phyloP scores from a whole-genome alignment of 208 protist species.

The Strigomonas culicis region DNA sequence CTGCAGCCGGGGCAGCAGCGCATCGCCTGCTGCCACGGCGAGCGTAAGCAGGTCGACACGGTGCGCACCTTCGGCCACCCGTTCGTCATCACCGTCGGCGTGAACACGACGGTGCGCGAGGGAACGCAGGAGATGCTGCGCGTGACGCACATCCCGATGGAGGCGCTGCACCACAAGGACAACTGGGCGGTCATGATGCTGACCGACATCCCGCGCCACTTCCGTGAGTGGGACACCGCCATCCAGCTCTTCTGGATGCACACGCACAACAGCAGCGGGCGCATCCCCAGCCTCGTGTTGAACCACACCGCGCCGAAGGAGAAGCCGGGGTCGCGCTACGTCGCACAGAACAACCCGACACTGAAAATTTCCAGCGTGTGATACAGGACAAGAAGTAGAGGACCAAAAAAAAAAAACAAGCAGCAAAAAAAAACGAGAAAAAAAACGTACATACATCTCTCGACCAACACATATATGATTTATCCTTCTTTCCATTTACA shows the following conservation, averaged over 20 bases:
- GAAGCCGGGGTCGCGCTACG: conserved; percentile 62
- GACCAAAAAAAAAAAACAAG: neutral
- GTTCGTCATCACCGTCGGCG: conserved; percentile 57
- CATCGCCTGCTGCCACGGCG: conserved; percentile 63
- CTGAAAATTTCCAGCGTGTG: conserved; percentile 51
- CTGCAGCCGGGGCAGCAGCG: conserved; percentile 42
- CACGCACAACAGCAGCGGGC: conserved; percentile 34
- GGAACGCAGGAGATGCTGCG: conserved; percentile 35
- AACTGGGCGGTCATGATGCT: conserved; percentile 57
- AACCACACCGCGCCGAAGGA: conserved; percentile 60
- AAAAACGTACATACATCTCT: too few relatives aligned
- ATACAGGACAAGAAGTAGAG: neutral
- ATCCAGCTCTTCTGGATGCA: conserved; percentile 47
- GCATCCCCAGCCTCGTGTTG: conserved; percentile 50
- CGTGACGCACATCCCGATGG: conserved; percentile 27
- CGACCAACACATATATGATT: too few relatives aligned
- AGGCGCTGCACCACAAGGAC: conserved; percentile 27
- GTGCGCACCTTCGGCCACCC: conserved; percentile 44
- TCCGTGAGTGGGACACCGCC: conserved; percentile 43
- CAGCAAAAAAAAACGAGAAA: neutral
- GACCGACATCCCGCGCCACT: conserved; percentile 29
- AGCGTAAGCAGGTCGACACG: conserved; percentile 23
- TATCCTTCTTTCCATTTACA: neutral
- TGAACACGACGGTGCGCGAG: conserved; percentile 35
- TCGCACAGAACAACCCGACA: conserved; percentile 51